phyloP scores from a whole-genome alignment of 1,284 basidiomycete species.

The Heterobasidion irregulare region DNA sequence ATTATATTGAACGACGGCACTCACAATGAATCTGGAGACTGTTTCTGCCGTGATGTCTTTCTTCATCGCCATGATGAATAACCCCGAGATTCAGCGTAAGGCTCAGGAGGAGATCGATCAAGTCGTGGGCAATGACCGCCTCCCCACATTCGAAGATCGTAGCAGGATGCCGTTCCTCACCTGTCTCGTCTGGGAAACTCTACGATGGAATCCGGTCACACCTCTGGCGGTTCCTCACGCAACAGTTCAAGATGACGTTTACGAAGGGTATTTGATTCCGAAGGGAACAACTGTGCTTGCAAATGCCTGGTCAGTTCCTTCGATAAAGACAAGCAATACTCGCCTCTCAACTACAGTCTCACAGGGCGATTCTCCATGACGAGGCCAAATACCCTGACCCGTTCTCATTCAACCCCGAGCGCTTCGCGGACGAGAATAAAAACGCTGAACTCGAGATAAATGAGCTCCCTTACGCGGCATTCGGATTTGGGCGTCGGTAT shows the following conservation, averaged over 20 bases:
- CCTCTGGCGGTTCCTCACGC: constrained; percentile 1
- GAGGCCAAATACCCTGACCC: background rate
- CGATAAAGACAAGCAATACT: background rate
- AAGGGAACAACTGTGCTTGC: constrained; percentile 20
- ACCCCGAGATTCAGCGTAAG: constrained; percentile 1
- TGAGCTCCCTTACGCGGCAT: background rate
- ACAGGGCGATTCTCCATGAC: constrained; percentile 1
- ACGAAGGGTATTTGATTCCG: constrained; percentile 34
- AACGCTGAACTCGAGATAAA: background rate
- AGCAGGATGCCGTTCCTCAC: background rate
- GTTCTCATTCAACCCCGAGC: background rate
- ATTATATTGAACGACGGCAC: constrained; percentile 6
- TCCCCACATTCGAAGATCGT: constrained; percentile 1
- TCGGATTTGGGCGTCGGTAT: background rate
- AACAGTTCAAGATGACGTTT: constrained; percentile 28
- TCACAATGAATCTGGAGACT: background rate
- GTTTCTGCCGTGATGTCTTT: background rate
- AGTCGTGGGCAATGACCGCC: constrained; percentile 1
- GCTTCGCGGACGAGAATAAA: background rate
- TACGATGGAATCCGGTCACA: constrained; percentile 10
- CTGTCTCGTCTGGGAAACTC: constrained; percentile 13
- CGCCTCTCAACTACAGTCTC: background rate
- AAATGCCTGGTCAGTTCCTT: background rate
- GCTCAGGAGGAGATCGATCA: constrained; percentile 1
- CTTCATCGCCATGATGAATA: constrained; percentile 1